Evolutionary conservation across 495 filamentous ascomycete species (phyloP), one percentile per base, ranked within the genome.

Genomic region (Bombardia bombarda): DNA sequence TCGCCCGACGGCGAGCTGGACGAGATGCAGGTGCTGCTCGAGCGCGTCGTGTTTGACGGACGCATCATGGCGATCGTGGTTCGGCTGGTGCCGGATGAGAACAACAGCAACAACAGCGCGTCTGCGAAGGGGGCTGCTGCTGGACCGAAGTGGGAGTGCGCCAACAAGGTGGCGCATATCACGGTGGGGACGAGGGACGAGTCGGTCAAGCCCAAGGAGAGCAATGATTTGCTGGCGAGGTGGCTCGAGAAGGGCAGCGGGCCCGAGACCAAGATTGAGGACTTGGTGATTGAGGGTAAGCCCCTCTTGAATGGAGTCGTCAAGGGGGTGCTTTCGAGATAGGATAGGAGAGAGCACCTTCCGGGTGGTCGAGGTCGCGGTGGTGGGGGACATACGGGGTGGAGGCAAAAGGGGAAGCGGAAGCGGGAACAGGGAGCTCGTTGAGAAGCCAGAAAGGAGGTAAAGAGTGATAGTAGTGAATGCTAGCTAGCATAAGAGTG

Each of bases 11-110:
- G 42, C 33, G 67, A 54, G 42, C 55, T 69, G 17, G 77, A 62
- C 12, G 59, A 69, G 32, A 62, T 74, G 40, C 67, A 73, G 14
- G 65, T 81, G 3, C 53, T 62, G 35, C 65, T 80, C 2, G 74
- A 77, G 53, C 66, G 69, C 25, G 65, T 94, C 19, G 78, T 96
- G 13, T 97, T 80, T 77, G 80, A 97, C 54, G 62, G 77, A 34
- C 69, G 86, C 0, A 65, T 95, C 51, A 96, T 98, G 92, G 79
- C 87, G 16, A 83, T 97, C 40, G 81, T 88, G 1, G 90, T 81
- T 4, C 73, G 86, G 7, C 68, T 98, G 14, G 49, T 69, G 14
- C 57, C 57, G 8, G 55, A 52, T 19, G 47, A 30, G 12, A 38
- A 47, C 28, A 67, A 73, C 21, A 66, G 72, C 30, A 61, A 68